These are phyloP conservation scores for Barnettozyma populi DNA, from an alignment of 805 yeast genomes.

Conservation along the genomic window DNA sequence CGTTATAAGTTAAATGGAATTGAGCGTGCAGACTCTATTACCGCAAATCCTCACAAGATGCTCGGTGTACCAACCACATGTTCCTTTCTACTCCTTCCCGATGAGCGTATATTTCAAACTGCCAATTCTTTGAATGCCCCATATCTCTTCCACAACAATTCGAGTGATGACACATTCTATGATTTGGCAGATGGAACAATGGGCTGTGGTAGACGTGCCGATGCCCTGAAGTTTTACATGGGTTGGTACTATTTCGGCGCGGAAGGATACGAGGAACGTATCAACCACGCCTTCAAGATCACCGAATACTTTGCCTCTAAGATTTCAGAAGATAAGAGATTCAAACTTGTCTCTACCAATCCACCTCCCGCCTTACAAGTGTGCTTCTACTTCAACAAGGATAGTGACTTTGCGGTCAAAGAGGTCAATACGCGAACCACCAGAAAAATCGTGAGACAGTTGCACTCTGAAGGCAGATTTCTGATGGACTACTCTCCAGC, in stretches of 20 bases:
- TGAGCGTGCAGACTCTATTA: constrained; percentile 66
- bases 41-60: constrained; percentile 84
- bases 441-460: constrained; percentile 50
- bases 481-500: constrained; percentile 77
- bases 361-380: constrained; percentile 81
- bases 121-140: constrained; percentile 79
- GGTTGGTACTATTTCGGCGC: constrained; percentile 80
- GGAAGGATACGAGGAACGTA: constrained; percentile 55
- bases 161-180: constrained; percentile 46
- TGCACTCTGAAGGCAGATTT: constrained; percentile 61
- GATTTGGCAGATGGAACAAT: constrained; percentile 87
- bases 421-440: constrained; percentile 49
- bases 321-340: constrained; percentile 34
- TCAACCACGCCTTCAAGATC: constrained; percentile 67
- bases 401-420: constrained; percentile 25
- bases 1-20: constrained; percentile 48
- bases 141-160: constrained; percentile 64
- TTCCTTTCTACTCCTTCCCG: constrained; percentile 70
- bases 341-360: constrained; percentile 47
- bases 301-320: constrained; percentile 54
- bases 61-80: constrained; percentile 79
- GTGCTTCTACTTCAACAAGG: constrained; percentile 68
- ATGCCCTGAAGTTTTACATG: constrained; percentile 69
- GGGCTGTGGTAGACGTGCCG: constrained; percentile 89
- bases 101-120: constrained; percentile 55